A percentile compares a stretch with the other conserved stretches of the same genome.
These are phyloP conservation scores for Macrolepiota albuminosa DNA, from an alignment of 768 basidiomycete species.

Conservation along the genomic window DNA sequence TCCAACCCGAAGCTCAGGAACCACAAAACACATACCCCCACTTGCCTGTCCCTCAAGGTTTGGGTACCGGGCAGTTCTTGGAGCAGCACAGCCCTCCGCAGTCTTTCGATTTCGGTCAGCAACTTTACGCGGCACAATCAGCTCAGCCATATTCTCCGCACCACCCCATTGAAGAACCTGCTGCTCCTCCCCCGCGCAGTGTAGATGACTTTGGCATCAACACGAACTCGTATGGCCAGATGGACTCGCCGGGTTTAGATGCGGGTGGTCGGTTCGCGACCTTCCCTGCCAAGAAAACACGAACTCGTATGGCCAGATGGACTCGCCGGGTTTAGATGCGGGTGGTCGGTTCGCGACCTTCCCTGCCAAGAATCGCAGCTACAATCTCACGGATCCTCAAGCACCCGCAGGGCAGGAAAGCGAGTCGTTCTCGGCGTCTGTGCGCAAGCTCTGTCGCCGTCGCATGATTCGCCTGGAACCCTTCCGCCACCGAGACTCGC, in stretches of 20 bases:
- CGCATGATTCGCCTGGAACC: constrained; percentile 11
- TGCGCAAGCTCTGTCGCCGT: constrained; percentile 25
- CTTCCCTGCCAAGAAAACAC: constrained; percentile 48
- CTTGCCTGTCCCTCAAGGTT: constrained; percentile 26
- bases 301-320: constrained; percentile 17
- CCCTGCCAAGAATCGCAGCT: constrained; percentile 41
- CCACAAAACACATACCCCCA: constrained; percentile 5
- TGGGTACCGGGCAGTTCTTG: constrained; percentile 22
- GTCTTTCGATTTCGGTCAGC: constrained; percentile 9
- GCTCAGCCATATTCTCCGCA: constrained; percentile 8
- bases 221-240: constrained; percentile 14
- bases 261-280: constrained; percentile 59
- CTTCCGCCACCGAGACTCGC: neutral
- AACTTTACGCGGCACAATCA: constrained; percentile 8
- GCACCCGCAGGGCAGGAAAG: constrained; percentile 17
- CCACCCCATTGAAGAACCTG: constrained; percentile 5
- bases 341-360: constrained; percentile 65
- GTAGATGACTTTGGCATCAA: constrained; percentile 43
- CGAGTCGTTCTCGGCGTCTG: constrained; percentile 32
- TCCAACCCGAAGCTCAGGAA: neutral
- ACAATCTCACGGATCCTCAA: constrained; percentile 27
- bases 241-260: constrained; percentile 17
- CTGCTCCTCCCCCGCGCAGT: constrained; percentile 12
- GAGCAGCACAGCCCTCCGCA: constrained; percentile 19
- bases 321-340: constrained; percentile 16